phyloP scores from a whole-genome alignment of 345 rosid genomes.

The Eucalyptus cloeziana region DNA sequence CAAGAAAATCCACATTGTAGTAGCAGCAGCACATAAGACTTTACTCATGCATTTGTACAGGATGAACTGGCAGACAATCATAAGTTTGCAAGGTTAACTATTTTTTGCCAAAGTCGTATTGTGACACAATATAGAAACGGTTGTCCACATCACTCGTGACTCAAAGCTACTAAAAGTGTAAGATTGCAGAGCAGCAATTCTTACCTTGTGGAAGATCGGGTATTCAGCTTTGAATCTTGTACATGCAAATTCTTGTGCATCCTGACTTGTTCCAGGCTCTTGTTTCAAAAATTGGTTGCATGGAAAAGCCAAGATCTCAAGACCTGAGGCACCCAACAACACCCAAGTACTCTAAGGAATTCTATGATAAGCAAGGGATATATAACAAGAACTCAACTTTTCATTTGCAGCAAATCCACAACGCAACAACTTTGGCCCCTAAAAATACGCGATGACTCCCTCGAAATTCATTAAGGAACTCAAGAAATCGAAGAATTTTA shows the following conservation, averaged over 20 bases:
- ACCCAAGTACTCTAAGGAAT: not conserved
- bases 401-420: not conserved
- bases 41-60: not conserved
- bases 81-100: not conserved
- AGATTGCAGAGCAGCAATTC: not conserved
- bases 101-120: not conserved
- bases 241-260: slow-evolving; percentile 65
- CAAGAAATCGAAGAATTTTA: not conserved
- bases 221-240: slow-evolving; percentile 81
- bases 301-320: slow-evolving; percentile 87
- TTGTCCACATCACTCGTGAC: not conserved
- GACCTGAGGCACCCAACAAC: slow-evolving; percentile 19
- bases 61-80: not conserved
- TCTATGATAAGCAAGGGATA: not conserved
- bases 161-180: not conserved
- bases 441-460: not conserved
- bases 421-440: not conserved
- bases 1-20: not conserved
- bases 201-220: slow-evolving; percentile 81
- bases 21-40: not conserved
- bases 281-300: slow-evolving; percentile 85
- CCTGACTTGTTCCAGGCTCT: slow-evolving; percentile 74
- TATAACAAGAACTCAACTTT: not conserved
- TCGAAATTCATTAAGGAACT: not conserved
- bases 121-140: not conserved